phyloP scores from a whole-genome alignment of 116 monocot species.

The Trichopus zeylanicus region DNA sequence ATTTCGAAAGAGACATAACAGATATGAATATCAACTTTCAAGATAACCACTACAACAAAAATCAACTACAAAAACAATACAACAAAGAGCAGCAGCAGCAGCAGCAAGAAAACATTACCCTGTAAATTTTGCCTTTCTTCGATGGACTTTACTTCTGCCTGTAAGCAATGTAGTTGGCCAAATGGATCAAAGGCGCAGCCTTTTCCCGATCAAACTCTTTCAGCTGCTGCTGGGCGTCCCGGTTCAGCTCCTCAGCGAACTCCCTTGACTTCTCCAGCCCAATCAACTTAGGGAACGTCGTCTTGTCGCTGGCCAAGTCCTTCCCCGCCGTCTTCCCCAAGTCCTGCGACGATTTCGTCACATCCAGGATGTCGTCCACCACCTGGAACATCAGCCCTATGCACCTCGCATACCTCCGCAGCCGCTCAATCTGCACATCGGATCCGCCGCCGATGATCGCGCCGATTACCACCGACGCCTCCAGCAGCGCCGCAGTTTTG shows the following conservation, averaged over 20 bases:
- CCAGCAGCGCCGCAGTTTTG: constrained; percentile 45
- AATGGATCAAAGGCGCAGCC: constrained; percentile 31
- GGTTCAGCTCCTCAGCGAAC: constrained; percentile 31
- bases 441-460: constrained; percentile 42
- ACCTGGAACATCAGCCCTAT: constrained; percentile 53
- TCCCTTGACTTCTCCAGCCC: constrained; percentile 39
- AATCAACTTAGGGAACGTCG: constrained; percentile 43
- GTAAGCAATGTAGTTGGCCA: constrained; percentile 42
- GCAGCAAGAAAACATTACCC: too few relatives aligned
- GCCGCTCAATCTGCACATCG: constrained; percentile 36
- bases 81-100: too few relatives aligned
- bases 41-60: too few relatives aligned
- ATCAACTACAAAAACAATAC: too few relatives aligned
- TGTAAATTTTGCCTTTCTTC: too few relatives aligned
- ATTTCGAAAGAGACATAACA: too few relatives aligned
- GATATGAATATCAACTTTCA: too few relatives aligned
- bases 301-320: constrained; percentile 46
- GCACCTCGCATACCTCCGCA: constrained; percentile 33
- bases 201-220: constrained; percentile 27
- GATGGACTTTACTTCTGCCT: constrained; percentile 20
- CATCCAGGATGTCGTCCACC: constrained; percentile 55
- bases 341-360: constrained; percentile 50
- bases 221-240: constrained; percentile 33
- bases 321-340: constrained; percentile 66
- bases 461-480: constrained; percentile 48